Conservation (phyloP, 1,139 yeast species). For the Nematodospora anomalae region DNA sequence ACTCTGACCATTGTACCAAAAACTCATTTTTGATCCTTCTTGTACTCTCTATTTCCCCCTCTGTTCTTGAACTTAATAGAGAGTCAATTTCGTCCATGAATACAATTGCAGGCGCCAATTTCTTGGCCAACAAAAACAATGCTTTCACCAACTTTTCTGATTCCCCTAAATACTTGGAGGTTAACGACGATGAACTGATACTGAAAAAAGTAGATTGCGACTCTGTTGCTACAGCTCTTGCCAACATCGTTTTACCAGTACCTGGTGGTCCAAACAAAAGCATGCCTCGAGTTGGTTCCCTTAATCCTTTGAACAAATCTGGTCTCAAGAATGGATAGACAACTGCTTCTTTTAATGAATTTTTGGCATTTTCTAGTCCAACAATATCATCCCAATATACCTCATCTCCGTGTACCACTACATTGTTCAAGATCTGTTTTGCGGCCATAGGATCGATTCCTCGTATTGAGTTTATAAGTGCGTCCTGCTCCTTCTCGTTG, state of each 20-base stretch:
- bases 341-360: slow-evolving; percentile 90
- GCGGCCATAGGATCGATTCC: slow-evolving; percentile 46
- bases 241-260: slow-evolving; percentile 97
- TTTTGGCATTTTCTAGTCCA: slow-evolving; percentile 87
- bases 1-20: slow-evolving; percentile 92
- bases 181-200: slow-evolving; percentile 87
- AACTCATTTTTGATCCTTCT: slow-evolving; percentile 93
- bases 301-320: slow-evolving; percentile 82
- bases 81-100: slow-evolving; percentile 93
- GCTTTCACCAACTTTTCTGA: slow-evolving; percentile 93
- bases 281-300: slow-evolving; percentile 98
- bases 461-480: slow-evolving; percentile 34
- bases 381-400: slow-evolving; percentile 98
- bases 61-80: slow-evolving; percentile 75
- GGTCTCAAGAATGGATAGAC: slow-evolving; percentile 95
- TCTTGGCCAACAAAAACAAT: slow-evolving; percentile 79
- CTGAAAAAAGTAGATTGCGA: slow-evolving; percentile 92
- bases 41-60: slow-evolving; percentile 90
- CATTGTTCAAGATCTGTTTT: slow-evolving; percentile 80
- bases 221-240: slow-evolving; percentile 96
- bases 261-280: slow-evolving; percentile 97
- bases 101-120: slow-evolving; percentile 87
- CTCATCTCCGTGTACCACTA: slow-evolving; percentile 91
- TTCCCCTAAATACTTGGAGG: slow-evolving; percentile 91
- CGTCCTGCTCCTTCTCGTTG: slow-evolving; percentile 66